Conservation (phyloP, 495 filamentous ascomycete species). For the Delitschia confertaspora region DNA sequence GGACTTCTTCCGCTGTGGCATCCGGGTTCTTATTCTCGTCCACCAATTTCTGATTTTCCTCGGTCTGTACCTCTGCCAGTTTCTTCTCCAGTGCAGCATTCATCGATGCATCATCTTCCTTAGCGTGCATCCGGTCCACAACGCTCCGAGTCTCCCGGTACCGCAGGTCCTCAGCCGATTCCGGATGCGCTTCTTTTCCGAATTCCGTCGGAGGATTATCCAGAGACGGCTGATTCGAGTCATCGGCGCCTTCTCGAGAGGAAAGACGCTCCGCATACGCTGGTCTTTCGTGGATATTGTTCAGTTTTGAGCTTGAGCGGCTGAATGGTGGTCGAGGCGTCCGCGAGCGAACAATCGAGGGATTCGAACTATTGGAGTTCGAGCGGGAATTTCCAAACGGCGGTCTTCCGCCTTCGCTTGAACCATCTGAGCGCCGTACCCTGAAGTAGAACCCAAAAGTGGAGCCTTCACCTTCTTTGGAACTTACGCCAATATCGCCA, state of each 20-base stretch:
- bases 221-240: conserved; percentile 5
- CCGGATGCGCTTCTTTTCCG: conserved; percentile 11
- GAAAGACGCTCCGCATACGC: neutral
- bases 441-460: conserved; percentile 36
- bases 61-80: neutral
- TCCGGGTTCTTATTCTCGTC: neutral
- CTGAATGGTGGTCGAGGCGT: conserved; percentile 7
- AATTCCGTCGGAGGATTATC: conserved; percentile 17
- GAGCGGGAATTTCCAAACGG: neutral
- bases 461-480: conserved; percentile 29
- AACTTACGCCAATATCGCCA: conserved; percentile 35
- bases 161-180: conserved; percentile 1
- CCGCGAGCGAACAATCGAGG: neutral
- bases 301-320: conserved; percentile 5
- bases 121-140: conserved; percentile 6
- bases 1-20: neutral
- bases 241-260: conserved; percentile 14
- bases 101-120: neutral
- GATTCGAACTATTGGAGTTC: conserved; percentile 4
- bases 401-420: conserved; percentile 9
- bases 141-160: conserved; percentile 7
- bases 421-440: conserved; percentile 19
- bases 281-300: conserved; percentile 5
- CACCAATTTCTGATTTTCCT: conserved; percentile 7
- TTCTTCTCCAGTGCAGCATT: neutral